Conservation (phyloP, 1,139 yeast genomes). For the Meyerozyma smithsonii region DNA sequence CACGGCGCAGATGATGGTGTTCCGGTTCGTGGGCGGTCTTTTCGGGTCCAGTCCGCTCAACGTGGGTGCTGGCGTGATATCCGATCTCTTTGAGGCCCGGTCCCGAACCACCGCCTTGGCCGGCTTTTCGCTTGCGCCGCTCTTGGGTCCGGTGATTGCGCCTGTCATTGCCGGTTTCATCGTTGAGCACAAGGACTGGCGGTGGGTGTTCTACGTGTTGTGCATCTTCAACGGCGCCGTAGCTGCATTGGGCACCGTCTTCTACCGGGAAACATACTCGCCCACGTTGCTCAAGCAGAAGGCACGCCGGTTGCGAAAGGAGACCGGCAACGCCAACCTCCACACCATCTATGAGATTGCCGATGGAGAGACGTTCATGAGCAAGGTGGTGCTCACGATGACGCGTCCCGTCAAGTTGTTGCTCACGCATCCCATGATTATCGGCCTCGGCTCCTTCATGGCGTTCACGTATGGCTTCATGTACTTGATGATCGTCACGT, state of each 20-base stretch:
- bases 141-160: conserved; percentile 53
- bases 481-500: conserved; percentile 44
- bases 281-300: conserved; percentile 48
- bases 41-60: conserved; percentile 31
- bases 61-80: conserved; percentile 40
- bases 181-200: conserved; percentile 46
- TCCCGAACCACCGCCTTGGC: conserved; percentile 38
- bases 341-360: conserved; percentile 55
- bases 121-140: conserved; percentile 36
- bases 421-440: conserved; percentile 56
- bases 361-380: conserved; percentile 28
- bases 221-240: conserved; percentile 50
- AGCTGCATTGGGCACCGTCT: conserved; percentile 38
- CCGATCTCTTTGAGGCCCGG: conserved; percentile 32
- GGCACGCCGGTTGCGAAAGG: conserved; percentile 38
- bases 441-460: conserved; percentile 49
- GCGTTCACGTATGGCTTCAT: conserved; percentile 45
- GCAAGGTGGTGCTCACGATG: conserved; percentile 31
- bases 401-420: conserved; percentile 52
- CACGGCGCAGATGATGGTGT: conserved; percentile 24
- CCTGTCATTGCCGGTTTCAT: conserved; percentile 57
- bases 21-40: conserved; percentile 25
- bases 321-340: conserved; percentile 51
- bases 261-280: conserved; percentile 54
- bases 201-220: conserved; percentile 60